Percentiles rank a stretch among this genome's conserved stretches.
Evolutionary conservation across 306 rosid genomes (phyloP).

Genomic region (Cotoneaster glaucophyllus): DNA sequence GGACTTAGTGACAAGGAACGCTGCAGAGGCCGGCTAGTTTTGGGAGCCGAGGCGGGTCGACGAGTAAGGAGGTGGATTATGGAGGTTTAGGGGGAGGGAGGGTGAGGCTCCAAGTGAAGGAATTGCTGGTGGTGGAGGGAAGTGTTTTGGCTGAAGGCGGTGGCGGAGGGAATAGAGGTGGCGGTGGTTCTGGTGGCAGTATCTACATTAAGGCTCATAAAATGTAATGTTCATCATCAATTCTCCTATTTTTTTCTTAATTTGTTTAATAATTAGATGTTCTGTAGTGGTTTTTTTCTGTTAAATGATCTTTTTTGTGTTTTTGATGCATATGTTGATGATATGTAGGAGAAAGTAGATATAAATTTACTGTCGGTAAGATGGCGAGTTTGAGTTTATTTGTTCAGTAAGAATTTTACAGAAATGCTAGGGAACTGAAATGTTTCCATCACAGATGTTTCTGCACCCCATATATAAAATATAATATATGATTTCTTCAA

Average conservation of each 20-base stretch:
- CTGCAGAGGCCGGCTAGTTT: slow-evolving; percentile 69
- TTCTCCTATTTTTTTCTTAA: not conserved
- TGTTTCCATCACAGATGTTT: no score
- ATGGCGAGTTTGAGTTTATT: not conserved
- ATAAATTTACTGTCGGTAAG: not conserved
- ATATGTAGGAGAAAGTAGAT: not conserved
- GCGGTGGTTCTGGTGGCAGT: slow-evolving; percentile 99
- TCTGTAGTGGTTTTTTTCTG: not conserved
- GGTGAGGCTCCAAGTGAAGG: slow-evolving; percentile 39
- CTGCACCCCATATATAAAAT: no score
- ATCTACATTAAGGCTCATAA: slow-evolving; percentile 75
- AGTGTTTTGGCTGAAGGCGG: slow-evolving; percentile 80
- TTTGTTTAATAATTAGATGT: not conserved
- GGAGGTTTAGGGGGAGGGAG: slow-evolving; percentile 90
- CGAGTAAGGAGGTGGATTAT: slow-evolving; percentile 73
- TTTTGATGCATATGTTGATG: not conserved
- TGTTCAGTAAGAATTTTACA: not conserved
- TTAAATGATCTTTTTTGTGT: not conserved
- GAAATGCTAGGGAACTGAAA: not conserved
- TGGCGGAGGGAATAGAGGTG: slow-evolving; percentile 74
- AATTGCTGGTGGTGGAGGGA: slow-evolving; percentile 65
- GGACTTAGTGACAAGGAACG: not conserved
- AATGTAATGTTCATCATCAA: slow-evolving; percentile 50
- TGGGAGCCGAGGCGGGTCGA: slow-evolving; percentile 87
- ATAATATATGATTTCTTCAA: no score